Evolutionary conservation across 2,329 filamentous ascomycete genomes (phyloP).

Genomic region (Arthrinium phaeospermum): DNA sequence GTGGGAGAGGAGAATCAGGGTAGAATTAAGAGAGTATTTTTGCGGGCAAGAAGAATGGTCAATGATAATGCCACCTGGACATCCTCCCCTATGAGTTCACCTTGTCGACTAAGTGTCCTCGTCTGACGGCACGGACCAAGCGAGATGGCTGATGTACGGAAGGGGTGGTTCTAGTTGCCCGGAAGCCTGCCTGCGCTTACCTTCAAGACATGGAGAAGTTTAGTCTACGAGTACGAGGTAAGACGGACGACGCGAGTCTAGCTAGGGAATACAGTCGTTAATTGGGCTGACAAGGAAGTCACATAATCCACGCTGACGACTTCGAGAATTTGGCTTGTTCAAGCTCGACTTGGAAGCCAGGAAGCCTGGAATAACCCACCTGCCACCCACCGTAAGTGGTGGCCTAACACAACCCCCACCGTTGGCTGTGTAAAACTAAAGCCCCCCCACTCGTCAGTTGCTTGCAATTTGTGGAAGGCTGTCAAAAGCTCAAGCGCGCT

Average conservation of each 20-base stretch:
- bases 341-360: neutral
- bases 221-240: neutral
- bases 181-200: neutral
- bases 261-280: neutral
- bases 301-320: too few relatives aligned
- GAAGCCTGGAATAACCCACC: neutral
- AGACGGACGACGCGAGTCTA: neutral
- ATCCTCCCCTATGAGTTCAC: slow-evolving; percentile 17
- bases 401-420: slow-evolving; percentile 3
- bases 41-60: slow-evolving; percentile 1
- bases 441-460: neutral
- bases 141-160: neutral
- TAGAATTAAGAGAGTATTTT: slow-evolving; percentile 7
- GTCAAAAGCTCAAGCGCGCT: slow-evolving; percentile 12
- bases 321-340: neutral
- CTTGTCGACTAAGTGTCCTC: slow-evolving; percentile 18
- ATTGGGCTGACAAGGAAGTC: neutral
- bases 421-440: neutral
- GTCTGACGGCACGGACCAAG: slow-evolving; percentile 4
- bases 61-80: slow-evolving; percentile 15
- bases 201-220: neutral
- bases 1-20: slow-evolving; percentile 10
- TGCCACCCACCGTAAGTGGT: neutral
- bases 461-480: slow-evolving; percentile 14
- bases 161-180: neutral